phyloP scores from a whole-genome alignment of 352 stramenopile genomes.

The Pythium sp. region DNA sequence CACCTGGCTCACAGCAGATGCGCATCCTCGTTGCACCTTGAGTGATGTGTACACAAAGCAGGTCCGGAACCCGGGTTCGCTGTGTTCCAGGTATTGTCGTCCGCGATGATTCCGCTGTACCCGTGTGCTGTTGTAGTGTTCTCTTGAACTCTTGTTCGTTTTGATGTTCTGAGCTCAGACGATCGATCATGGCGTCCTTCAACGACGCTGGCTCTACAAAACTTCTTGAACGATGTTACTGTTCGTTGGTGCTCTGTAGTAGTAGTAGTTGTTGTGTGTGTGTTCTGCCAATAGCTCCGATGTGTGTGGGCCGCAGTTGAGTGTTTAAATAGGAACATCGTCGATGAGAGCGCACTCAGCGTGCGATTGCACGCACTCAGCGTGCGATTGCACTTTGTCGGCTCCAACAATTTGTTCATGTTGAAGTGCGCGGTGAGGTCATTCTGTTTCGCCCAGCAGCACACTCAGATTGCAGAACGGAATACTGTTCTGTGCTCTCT shows the following conservation, averaged over 20 bases:
- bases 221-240: not conserved
- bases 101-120: not conserved
- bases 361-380: not conserved
- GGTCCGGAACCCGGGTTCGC: not conserved
- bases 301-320: not conserved
- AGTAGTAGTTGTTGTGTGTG: too few species aligned
- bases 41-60: not conserved
- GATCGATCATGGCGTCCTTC: not conserved
- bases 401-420: not conserved
- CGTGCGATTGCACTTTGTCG: too few species aligned
- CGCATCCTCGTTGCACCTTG: not conserved
- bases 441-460: not conserved
- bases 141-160: not conserved
- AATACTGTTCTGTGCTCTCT: too few species aligned
- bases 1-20: not conserved
- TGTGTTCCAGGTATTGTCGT: not conserved
- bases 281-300: too few species aligned
- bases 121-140: not conserved
- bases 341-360: not conserved
- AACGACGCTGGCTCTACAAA: not conserved
- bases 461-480: not conserved
- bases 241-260: too few species aligned
- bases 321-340: not conserved
- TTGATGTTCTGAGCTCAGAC: not conserved
- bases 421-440: not conserved